These are phyloP conservation scores for Cadophora sp. DNA, from an alignment of 2,329 filamentous ascomycete genomes.

Conservation along the genomic window DNA sequence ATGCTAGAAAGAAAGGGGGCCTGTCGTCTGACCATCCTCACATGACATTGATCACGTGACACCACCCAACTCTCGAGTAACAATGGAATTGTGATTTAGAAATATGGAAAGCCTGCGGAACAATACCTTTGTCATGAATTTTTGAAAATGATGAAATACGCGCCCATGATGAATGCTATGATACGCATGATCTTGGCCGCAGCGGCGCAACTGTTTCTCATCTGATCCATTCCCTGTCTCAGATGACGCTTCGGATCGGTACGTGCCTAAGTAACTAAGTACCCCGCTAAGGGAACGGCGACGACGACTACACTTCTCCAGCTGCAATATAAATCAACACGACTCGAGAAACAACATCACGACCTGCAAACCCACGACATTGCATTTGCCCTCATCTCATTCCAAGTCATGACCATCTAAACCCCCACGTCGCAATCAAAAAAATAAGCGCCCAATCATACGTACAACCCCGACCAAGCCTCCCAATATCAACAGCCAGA, in stretches of 20 bases:
- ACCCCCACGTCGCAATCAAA: not conserved
- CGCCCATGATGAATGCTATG: not conserved
- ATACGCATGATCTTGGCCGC: not conserved
- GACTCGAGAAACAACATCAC: not conserved
- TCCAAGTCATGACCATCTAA: slow-evolving; percentile 14
- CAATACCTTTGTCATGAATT: not conserved
- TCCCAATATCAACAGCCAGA: slow-evolving; percentile 9
- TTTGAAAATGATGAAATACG: not conserved
- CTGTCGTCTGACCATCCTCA: not conserved
- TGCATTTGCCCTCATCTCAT: not conserved
- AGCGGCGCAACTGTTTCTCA: slow-evolving; percentile 2
- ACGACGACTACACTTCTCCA: slow-evolving; percentile 16
- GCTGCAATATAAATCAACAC: slow-evolving; percentile 5
- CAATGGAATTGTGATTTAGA: too few species aligned
- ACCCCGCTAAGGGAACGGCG: slow-evolving; percentile 25
- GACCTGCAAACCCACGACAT: slow-evolving; percentile 11
- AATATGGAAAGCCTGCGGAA: too few species aligned
- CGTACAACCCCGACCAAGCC: not conserved
- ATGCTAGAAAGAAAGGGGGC: not conserved
- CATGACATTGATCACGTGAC: not conserved
- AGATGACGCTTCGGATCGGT: slow-evolving; percentile 17
- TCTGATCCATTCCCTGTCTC: slow-evolving; percentile 18
- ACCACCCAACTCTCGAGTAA: not conserved
- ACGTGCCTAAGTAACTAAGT: slow-evolving; percentile 4
- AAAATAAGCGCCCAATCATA: slow-evolving; percentile 2